Evolutionary conservation across 1,139 yeast species (phyloP).

Genomic region (Geotrichum australiense): DNA sequence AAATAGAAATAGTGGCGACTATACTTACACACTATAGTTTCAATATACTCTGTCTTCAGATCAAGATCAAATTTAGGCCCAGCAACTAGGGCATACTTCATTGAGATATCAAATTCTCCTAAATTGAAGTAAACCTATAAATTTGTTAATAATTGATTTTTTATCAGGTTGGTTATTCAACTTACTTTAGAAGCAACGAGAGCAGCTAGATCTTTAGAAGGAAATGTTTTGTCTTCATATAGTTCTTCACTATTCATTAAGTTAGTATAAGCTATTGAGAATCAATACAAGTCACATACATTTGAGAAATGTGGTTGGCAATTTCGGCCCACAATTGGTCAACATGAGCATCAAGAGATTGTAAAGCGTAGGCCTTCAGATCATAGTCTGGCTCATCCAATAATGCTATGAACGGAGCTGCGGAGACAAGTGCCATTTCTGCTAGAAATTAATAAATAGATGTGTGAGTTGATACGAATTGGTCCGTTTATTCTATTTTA

Average conservation of each 20-base stretch:
- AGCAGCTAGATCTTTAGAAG: conserved; percentile 79
- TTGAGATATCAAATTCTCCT: conserved; percentile 90
- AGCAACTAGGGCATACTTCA: conserved; percentile 79
- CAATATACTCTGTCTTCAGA: conserved; percentile 69
- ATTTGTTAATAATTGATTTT: neutral
- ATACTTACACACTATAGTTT: conserved; percentile 64
- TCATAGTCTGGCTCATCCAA: conserved; percentile 72
- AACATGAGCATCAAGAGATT: conserved; percentile 72
- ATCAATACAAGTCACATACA: conserved; percentile 30
- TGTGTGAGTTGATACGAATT: too few species aligned
- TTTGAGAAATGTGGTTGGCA: conserved; percentile 77
- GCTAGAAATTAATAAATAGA: too few species aligned
- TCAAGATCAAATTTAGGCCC: conserved; percentile 74
- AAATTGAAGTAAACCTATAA: conserved; percentile 72
- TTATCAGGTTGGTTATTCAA: conserved; percentile 1
- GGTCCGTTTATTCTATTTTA: too few species aligned
- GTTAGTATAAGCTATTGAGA: conserved; percentile 9
- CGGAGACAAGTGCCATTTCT: conserved; percentile 35
- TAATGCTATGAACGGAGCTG: conserved; percentile 86
- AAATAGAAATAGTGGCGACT: neutral
- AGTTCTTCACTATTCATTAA: conserved; percentile 53
- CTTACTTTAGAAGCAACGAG: conserved; percentile 68
- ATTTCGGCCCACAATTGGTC: conserved; percentile 97
- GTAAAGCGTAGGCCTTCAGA: conserved; percentile 77
- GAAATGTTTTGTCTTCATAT: conserved; percentile 76